Conservation (phyloP, 2,329 filamentous ascomycete species). For the Diplodia intermedia region DNA sequence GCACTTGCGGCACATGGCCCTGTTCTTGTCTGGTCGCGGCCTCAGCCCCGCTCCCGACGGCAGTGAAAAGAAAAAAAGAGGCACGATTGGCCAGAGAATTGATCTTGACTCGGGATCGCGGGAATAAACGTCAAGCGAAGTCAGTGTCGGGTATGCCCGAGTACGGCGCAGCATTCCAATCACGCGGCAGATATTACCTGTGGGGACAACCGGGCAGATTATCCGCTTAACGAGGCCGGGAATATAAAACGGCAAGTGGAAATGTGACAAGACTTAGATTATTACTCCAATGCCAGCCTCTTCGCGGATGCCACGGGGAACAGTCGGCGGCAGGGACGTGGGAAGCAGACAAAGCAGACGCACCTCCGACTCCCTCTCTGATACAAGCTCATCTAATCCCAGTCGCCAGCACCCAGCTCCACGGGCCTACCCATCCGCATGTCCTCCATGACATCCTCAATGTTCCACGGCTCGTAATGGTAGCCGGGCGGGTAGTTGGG, state of each 20-base stretch:
- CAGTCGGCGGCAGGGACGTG: too few species aligned
- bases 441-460: slow-evolving; percentile 52
- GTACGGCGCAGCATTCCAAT: neutral
- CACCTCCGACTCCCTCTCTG: too few species aligned
- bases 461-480: slow-evolving; percentile 51
- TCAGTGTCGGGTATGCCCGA: neutral
- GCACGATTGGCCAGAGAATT: neutral
- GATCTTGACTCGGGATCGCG: neutral
- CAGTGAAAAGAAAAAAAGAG: neutral
- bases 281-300: too few species aligned
- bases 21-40: neutral
- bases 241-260: too few species aligned
- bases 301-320: too few species aligned
- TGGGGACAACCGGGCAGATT: too few species aligned
- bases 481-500: slow-evolving; percentile 56
- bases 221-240: too few species aligned
- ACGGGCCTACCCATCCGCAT: slow-evolving; percentile 46
- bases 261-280: too few species aligned
- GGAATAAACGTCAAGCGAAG: neutral
- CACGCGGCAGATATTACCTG: too few species aligned
- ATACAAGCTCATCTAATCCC: slow-evolving; percentile 35
- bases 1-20: too few species aligned
- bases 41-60: neutral
- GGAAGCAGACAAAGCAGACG: too few species aligned
- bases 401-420: slow-evolving; percentile 47